Evolutionary conservation across 2,329 filamentous ascomycete species (phyloP).

Genomic region (Alternaria arbusti): DNA sequence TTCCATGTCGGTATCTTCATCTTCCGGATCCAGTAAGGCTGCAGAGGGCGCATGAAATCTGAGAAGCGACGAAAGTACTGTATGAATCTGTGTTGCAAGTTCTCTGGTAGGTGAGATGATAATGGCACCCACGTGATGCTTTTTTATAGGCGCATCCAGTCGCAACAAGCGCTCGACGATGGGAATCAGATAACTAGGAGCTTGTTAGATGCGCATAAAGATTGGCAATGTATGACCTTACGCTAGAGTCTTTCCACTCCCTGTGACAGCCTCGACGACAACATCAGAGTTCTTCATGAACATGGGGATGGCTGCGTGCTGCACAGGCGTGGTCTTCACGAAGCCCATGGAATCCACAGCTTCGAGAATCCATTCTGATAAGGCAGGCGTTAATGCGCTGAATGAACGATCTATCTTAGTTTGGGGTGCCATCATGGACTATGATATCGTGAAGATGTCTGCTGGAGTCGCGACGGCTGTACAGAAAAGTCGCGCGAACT

Average conservation of each 20-base stretch:
- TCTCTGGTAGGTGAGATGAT: conserved; percentile 94
- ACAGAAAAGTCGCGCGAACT: conserved; percentile 13
- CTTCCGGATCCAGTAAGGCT: conserved; percentile 63
- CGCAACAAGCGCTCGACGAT: conserved; percentile 82
- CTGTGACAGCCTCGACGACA: conserved; percentile 73
- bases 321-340: conserved; percentile 88
- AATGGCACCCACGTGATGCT: conserved; percentile 87
- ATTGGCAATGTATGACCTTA: conserved; percentile 5
- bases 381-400: conserved; percentile 71
- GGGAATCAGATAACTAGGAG: conserved; percentile 72
- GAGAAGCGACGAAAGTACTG: conserved; percentile 77
- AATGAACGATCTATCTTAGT: conserved; percentile 60
- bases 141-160: conserved; percentile 81
- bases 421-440: conserved; percentile 41
- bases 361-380: conserved; percentile 85
- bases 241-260: conserved; percentile 45
- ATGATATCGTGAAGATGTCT: background rate
- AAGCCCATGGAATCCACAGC: conserved; percentile 87
- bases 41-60: conserved; percentile 84
- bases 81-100: conserved; percentile 87
- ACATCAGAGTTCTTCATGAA: conserved; percentile 92
- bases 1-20: conserved; percentile 52
- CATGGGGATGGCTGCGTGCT: conserved; percentile 86
- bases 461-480: conserved; percentile 2
- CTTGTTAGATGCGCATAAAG: background rate